phyloP scores from a whole-genome alignment of 495 filamentous ascomycete species.

The Rhypophila decipiens region DNA sequence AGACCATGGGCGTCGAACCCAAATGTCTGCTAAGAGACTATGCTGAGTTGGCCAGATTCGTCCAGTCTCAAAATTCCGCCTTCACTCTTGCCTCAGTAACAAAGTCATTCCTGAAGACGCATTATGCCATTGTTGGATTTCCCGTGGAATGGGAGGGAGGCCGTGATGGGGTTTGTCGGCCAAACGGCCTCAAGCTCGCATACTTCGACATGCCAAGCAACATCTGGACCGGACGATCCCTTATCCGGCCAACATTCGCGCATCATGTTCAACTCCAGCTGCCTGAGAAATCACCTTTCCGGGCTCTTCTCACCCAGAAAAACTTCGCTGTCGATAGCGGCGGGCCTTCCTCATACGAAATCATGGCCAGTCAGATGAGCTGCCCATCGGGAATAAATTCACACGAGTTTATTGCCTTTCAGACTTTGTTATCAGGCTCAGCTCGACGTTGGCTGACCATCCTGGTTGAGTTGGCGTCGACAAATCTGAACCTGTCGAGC shows the following conservation, averaged over 20 bases:
- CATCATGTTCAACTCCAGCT: conserved; percentile 32
- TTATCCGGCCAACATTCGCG: conserved; percentile 24
- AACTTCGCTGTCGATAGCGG: conserved; percentile 12
- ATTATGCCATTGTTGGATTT: conserved; percentile 25
- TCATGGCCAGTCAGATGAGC: conserved; percentile 46
- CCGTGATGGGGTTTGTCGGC: conserved; percentile 20
- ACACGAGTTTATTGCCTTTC: conserved; percentile 47
- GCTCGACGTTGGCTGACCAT: conserved; percentile 42
- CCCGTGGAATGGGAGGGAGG: conserved; percentile 15
- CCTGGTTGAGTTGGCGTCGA: conserved; percentile 44
- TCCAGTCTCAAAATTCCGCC: background rate
- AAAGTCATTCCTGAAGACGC: conserved; percentile 28
- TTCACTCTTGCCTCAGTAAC: conserved; percentile 26
- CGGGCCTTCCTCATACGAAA: conserved; percentile 48
- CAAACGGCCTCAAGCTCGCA: conserved; percentile 21
- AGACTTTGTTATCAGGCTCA: conserved; percentile 39
- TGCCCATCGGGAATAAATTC: conserved; percentile 41
- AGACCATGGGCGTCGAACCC: conserved; percentile 1
- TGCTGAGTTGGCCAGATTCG: conserved; percentile 11
- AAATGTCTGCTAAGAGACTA: conserved; percentile 14
- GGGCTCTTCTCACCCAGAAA: conserved; percentile 7
- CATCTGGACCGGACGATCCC: conserved; percentile 27
- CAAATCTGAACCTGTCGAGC: conserved; percentile 48
- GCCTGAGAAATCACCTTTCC: conserved; percentile 20
- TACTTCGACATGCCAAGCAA: conserved; percentile 20